Conservation (phyloP, 2,329 filamentous ascomycete species). For the Elsinoe fawcettii region DNA sequence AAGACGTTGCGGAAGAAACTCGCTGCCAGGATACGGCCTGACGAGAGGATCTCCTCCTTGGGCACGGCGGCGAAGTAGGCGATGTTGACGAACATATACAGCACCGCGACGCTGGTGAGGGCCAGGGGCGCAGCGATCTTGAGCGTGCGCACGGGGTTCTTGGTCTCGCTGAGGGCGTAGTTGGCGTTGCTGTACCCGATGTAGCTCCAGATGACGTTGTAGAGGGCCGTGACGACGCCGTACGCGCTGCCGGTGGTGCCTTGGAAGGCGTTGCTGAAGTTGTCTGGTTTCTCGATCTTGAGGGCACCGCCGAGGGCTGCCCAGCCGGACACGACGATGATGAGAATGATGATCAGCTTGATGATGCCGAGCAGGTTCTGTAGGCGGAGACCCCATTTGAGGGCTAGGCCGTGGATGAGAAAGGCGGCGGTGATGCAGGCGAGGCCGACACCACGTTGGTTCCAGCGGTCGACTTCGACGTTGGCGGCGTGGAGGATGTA, state of each 20-base stretch:
- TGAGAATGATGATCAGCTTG: constrained; percentile 57
- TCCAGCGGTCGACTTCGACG: constrained; percentile 56
- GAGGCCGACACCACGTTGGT: constrained; percentile 60
- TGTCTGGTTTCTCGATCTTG: constrained; percentile 54
- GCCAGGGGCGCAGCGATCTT: constrained; percentile 55
- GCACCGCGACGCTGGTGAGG: constrained; percentile 48
- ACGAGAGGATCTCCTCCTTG: constrained; percentile 47
- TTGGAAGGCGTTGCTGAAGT: constrained; percentile 56
- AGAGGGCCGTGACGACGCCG: constrained; percentile 59
- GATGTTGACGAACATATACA: constrained; percentile 43
- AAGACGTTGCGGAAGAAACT: constrained; percentile 52
- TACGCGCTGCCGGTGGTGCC: constrained; percentile 60
- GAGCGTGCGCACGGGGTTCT: constrained; percentile 54
- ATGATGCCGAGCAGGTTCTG: constrained; percentile 59
- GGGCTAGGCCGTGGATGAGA: constrained; percentile 51
- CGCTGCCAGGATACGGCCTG: constrained; percentile 49
- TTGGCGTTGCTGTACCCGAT: constrained; percentile 63
- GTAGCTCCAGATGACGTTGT: constrained; percentile 66
- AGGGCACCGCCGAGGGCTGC: constrained; percentile 54
- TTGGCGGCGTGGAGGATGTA: constrained; percentile 61
- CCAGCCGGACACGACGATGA: constrained; percentile 57
- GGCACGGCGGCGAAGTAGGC: constrained; percentile 58
- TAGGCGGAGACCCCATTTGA: constrained; percentile 60
- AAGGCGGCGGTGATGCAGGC: constrained; percentile 59
- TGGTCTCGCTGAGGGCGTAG: constrained; percentile 58